Conservation (phyloP, 176 grass and related monocot species). For the Ampelocalamus luodianensis region DNA sequence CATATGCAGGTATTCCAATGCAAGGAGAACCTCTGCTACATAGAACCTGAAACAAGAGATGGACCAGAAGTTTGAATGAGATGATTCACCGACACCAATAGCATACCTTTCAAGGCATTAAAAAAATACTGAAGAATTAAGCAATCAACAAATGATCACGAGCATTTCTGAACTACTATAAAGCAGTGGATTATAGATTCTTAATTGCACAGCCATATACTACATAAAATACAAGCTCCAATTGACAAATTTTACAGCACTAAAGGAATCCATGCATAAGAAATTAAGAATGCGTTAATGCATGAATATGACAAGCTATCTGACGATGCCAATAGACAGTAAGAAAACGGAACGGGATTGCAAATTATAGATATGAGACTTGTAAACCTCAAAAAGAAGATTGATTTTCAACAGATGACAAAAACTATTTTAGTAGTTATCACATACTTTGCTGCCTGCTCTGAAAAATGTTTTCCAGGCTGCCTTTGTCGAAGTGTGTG, state of each 20-base stretch:
- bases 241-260: neutral
- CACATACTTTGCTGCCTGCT: conserved; percentile 83
- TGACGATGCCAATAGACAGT: neutral
- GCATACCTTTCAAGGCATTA: neutral
- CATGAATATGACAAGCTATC: neutral
- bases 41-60: conserved; percentile 63
- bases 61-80: conserved; percentile 16
- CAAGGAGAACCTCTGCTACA: conserved; percentile 69
- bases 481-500: conserved; percentile 80
- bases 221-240: neutral
- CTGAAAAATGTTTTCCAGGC: conserved; percentile 70
- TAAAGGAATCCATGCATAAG: neutral
- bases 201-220: neutral
- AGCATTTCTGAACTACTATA: neutral
- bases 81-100: neutral
- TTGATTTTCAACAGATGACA: neutral
- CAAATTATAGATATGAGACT: neutral
- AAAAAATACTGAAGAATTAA: neutral
- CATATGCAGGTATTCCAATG: conserved; percentile 86
- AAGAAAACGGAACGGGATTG: neutral
- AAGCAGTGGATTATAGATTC: neutral
- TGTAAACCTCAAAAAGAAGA: neutral
- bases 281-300: neutral
- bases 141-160: conserved; percentile 24
- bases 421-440: conserved; percentile 12